These are phyloP conservation scores for Psilocybe cubensis DNA, from an alignment of 768 basidiomycete genomes.

Conservation along the genomic window DNA sequence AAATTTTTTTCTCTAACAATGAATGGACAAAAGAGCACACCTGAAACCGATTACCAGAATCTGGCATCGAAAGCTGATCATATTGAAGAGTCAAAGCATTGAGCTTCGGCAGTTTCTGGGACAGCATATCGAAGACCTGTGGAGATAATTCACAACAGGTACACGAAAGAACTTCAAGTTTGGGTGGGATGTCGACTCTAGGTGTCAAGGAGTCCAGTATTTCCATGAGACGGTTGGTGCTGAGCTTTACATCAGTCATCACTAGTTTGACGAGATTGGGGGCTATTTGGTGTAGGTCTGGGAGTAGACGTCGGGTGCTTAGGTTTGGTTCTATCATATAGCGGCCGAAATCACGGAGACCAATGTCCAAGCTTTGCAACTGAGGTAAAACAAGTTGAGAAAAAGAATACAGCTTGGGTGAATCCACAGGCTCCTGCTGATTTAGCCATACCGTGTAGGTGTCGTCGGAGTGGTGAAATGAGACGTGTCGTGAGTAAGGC, in stretches of 20 bases:
- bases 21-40: background rate
- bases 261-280: constrained; percentile 13
- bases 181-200: background rate
- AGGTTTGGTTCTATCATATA: background rate
- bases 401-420: constrained; percentile 4
- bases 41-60: background rate
- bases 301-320: constrained; percentile 7
- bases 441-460: constrained; percentile 16
- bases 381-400: constrained; percentile 8
- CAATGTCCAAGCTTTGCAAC: constrained; percentile 16
- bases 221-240: background rate
- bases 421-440: background rate
- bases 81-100: constrained; percentile 7
- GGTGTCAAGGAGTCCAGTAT: constrained; percentile 3
- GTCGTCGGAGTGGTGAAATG: constrained; percentile 12
- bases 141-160: background rate
- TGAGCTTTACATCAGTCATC: constrained; percentile 7
- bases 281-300: constrained; percentile 9
- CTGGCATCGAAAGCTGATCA: background rate
- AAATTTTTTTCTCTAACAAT: background rate
- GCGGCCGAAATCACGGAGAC: constrained; percentile 4
- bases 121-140: constrained; percentile 12
- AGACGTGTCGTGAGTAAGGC: constrained; percentile 6
- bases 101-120: background rate
- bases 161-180: constrained; percentile 12